Base-by-base conservation (phyloP, 2,329 filamentous ascomycete species). In the Huntiella decipiens region DNA sequence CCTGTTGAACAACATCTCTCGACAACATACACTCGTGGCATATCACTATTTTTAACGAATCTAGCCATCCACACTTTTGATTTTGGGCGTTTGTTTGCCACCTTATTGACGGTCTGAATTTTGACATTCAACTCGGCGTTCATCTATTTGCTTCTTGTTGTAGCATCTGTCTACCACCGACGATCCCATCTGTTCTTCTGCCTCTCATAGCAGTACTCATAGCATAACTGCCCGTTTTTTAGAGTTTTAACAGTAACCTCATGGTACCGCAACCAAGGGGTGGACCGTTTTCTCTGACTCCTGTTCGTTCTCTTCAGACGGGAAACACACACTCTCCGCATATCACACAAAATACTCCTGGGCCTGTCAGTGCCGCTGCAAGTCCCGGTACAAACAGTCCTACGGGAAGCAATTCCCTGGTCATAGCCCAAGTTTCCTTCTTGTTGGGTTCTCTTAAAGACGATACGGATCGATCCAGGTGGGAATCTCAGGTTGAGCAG, bases 361-460 rank as follows among this genome's bases (percentile, higher is more conserved):
- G 68, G 55, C 64, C 66, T 56, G 61, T 73, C 58, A 74, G 70
- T 66, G 68, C 70, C 66, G 70, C 66, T 63, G 70, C 71, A 54
- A 75, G 70, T 61, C 70, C 71, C 55, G 73, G 68, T 64, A 73
- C 70, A 56, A 73, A 65, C 62, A 77, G 73, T 63, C 72, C 72
- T 58, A 76, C 71, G 57, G 71, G 71, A 61, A 67, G 65, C 53
- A 74, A 64, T 58, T 79, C 79, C 58, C 91, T 98, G 61, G 86
- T 91, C 56, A 79, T 94, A 57, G 86, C 91, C 53, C 91, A 98
- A 68, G 78, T 96, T 54, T 93, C 91, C 65, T 77, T 98, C 53
- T 74, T 98, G 48, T 73, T 98, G 53, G 91, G 87, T 65, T 86
- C 85, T 32, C 81, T 96, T 59, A 95, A 91, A 62, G 86, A 95